Percentiles rank a stretch among this genome's conserved stretches.
Evolutionary conservation across 2,329 filamentous ascomycete genomes (phyloP).

Genomic region (Trichoderma semiorbis): DNA sequence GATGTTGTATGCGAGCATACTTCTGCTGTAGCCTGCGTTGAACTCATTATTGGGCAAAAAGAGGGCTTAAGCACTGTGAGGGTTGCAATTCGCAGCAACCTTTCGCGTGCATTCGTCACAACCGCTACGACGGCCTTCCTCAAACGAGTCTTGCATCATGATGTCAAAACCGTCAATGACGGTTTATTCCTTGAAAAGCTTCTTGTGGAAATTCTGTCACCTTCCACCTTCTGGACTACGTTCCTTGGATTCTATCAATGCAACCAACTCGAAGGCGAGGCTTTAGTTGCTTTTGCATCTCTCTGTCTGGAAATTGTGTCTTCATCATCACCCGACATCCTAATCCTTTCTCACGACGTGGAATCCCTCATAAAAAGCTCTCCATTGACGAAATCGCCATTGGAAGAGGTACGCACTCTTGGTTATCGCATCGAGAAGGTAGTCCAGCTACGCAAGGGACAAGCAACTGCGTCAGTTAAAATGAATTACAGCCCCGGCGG

Average conservation of each 20-base stretch:
- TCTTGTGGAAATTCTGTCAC: conserved; percentile 15
- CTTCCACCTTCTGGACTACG: conserved; percentile 19
- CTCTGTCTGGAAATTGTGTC: conserved; percentile 21
- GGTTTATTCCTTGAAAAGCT: conserved; percentile 18
- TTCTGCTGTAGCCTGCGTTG: conserved; percentile 12
- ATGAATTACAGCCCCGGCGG: conserved; percentile 50
- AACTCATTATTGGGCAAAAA: conserved; percentile 14
- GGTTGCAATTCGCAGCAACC: conserved; percentile 17
- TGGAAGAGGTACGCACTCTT: conserved; percentile 25
- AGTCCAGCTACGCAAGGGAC: conserved; percentile 30
- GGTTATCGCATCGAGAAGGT: conserved; percentile 40
- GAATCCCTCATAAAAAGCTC: conserved; percentile 25
- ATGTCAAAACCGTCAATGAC: conserved; percentile 16
- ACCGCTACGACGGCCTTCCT: conserved; percentile 9
- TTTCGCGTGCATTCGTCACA: conserved; percentile 1
- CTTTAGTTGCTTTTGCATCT: conserved; percentile 19
- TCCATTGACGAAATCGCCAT: conserved; percentile 26
- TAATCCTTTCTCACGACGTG: conserved; percentile 21
- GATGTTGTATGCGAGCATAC: conserved; percentile 14
- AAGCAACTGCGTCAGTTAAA: neutral
- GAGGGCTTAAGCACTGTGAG: conserved; percentile 15
- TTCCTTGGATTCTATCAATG: conserved; percentile 1
- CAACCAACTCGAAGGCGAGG: neutral
- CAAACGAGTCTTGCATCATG: conserved; percentile 1
- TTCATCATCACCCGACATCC: neutral